Evolutionary conservation across 768 basidiomycete species (phyloP).

Genomic region (Epithele typhae): DNA sequence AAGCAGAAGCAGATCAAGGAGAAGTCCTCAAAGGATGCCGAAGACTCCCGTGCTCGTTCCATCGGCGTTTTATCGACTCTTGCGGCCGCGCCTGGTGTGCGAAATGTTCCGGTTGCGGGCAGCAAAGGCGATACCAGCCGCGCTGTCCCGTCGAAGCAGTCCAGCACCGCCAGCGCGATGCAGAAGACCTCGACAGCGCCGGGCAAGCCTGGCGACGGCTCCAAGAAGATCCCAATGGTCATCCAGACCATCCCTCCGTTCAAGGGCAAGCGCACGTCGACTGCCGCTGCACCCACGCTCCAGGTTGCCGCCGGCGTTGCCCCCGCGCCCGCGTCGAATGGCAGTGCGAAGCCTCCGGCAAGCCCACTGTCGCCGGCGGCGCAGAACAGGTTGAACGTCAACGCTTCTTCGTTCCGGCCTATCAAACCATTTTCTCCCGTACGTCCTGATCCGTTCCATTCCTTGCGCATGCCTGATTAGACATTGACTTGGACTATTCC

Average conservation of each 20-base stretch:
- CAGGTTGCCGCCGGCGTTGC: conserved; percentile 25
- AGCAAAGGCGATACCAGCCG: conserved; percentile 18
- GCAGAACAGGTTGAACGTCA: conserved; percentile 73
- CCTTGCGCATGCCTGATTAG: neutral
- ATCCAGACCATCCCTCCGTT: conserved; percentile 93
- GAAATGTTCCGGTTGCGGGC: conserved; percentile 24
- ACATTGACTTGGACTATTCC: neutral
- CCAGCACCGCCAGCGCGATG: conserved; percentile 9
- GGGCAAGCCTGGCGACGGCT: conserved; percentile 11
- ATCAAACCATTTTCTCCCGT: conserved; percentile 71
- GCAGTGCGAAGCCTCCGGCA: conserved; percentile 25
- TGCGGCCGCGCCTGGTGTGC: conserved; percentile 36
- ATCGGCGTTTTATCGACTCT: conserved; percentile 44
- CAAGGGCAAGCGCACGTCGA: conserved; percentile 52
- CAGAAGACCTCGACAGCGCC: conserved; percentile 16
- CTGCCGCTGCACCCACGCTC: conserved; percentile 29
- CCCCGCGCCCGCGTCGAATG: conserved; percentile 23
- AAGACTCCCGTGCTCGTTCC: conserved; percentile 59
- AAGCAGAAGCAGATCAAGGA: conserved; percentile 82
- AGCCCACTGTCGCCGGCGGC: conserved; percentile 50
- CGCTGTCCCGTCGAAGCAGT: conserved; percentile 11
- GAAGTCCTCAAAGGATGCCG: conserved; percentile 67
- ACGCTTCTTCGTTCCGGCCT: conserved; percentile 88
- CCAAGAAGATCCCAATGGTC: conserved; percentile 55
- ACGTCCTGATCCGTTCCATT: neutral